These are phyloP conservation scores for Dovyalis caffra DNA, from an alignment of 345 rosid species.

Conservation along the genomic window DNA sequence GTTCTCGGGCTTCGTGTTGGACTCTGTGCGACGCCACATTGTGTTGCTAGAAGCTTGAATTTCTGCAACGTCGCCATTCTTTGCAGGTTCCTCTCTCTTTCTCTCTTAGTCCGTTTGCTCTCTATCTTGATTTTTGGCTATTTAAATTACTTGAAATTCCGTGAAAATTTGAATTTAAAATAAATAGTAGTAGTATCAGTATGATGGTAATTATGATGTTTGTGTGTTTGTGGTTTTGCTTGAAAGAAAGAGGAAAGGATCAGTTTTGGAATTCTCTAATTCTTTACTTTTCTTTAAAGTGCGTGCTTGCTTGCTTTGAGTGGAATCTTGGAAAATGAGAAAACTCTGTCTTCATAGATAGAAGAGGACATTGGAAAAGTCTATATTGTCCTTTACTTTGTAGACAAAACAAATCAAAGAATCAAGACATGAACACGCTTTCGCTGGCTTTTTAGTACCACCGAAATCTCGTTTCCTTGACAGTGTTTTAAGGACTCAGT, in stretches of 20 bases:
- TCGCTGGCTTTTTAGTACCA: no score
- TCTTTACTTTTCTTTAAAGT: constrained; percentile 38
- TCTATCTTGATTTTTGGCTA: background rate
- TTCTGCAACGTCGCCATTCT: constrained; percentile 77
- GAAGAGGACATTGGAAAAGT: constrained; percentile 1
- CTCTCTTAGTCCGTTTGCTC: background rate
- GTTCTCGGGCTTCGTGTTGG: constrained; percentile 78
- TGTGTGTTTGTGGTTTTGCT: constrained; percentile 22
- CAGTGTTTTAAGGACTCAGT: no score
- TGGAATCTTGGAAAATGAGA: constrained; percentile 32
- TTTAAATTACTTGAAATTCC: background rate
- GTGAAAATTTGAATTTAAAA: constrained; percentile 1
- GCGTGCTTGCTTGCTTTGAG: constrained; percentile 29
- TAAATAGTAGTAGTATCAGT: background rate
- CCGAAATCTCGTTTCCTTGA: no score
- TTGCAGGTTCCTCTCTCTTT: constrained; percentile 5
- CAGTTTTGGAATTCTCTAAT: constrained; percentile 24
- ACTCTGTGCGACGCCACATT: constrained; percentile 79
- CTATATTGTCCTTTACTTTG: background rate
- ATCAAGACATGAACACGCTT: background rate
- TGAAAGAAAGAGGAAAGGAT: constrained; percentile 39
- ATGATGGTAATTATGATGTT: constrained; percentile 7
- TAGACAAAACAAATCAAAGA: background rate
- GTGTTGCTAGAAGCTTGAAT: constrained; percentile 80
- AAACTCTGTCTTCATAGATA: background rate